Evolutionary conservation across 495 filamentous ascomycete genomes (phyloP).

Genomic region (Aspergillus carlsbadensis): DNA sequence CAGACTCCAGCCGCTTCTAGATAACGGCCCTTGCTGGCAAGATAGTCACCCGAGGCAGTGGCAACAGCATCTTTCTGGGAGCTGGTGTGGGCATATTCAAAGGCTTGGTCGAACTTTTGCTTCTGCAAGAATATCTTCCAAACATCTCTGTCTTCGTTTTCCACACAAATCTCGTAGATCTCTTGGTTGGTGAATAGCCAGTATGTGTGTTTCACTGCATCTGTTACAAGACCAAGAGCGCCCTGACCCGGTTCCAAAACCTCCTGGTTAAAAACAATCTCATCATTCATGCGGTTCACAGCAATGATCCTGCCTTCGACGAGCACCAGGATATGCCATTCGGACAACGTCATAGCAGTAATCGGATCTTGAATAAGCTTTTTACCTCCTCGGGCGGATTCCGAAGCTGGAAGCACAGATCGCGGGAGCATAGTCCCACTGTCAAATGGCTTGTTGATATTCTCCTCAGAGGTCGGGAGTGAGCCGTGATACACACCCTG

Average conservation of each 20-base stretch:
- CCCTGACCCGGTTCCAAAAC: constrained; percentile 80
- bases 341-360: constrained; percentile 78
- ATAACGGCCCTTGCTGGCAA: constrained; percentile 75
- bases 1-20: constrained; percentile 85
- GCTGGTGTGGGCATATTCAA: constrained; percentile 70
- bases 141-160: constrained; percentile 87
- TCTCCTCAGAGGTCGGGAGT: constrained; percentile 52
- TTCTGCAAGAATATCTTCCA: constrained; percentile 88
- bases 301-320: constrained; percentile 79
- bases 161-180: constrained; percentile 89
- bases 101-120: constrained; percentile 83
- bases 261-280: constrained; percentile 78
- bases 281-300: constrained; percentile 80
- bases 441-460: constrained; percentile 56
- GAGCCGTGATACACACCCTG: constrained; percentile 88
- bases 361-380: constrained; percentile 67
- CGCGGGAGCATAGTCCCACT: constrained; percentile 73
- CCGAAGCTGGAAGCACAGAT: constrained; percentile 64
- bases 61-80: constrained; percentile 86
- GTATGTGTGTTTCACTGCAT: constrained; percentile 90
- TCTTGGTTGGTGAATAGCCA: constrained; percentile 91
- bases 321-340: constrained; percentile 89
- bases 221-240: constrained; percentile 76
- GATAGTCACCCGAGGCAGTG: constrained; percentile 83
- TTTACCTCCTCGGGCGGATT: constrained; percentile 61